Evolutionary conservation across 1,284 basidiomycete species (phyloP), one percentile per base, ranked within the genome.

Genomic region (Puccinia brachypodii): DNA sequence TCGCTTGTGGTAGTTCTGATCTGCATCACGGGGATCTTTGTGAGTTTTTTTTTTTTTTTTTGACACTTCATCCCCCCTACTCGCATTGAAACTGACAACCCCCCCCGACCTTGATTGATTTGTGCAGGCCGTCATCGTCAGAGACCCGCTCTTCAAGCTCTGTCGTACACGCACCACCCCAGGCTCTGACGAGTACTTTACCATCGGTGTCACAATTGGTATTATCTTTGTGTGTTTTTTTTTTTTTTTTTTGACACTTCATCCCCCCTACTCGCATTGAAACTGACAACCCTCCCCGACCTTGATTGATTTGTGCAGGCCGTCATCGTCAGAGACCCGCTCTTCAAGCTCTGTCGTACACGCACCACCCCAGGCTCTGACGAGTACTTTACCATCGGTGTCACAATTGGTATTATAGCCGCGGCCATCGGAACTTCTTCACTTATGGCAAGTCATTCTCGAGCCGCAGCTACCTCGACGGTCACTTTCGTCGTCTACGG

Each of bases 351-450:
- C 31, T 72, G 71, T 69, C 80, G 80, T 25, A 73, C 73, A 25
- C 53, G 73, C 22, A 72, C 73, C 13, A 81, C 71, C 11, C 58
- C 64, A 2, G 80, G 80, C 28, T 69, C 60, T 1, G 80, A 81
- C n/a, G 80, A 81, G n/a, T 81, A 81, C 56, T 81, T 81, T 50
- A 81, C 80, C 6, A 81, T 81, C 31, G 80, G 80, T 9, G 50
- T 42, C 22, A 81, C 80, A 3, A 76, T 75, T 28, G 80, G 80
- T 6, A 73, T 81, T 11, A 69, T 81, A 25, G 80, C 80, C 7
- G 80, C 80, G 1, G 80, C 80, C n/a, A 81, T 81, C 36, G 80
- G 80, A n/a, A 81, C 80, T 8, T 81, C 80, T 6, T 74, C 80
- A 16, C 47, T 81, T 14, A 64, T 81, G 44, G 9, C 33, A 2